A percentile compares a stretch with the other conserved stretches of the same genome.
Evolutionary conservation across 108 stramenopile genomes (phyloP).

Genomic region (Nitzschia putrida): DNA sequence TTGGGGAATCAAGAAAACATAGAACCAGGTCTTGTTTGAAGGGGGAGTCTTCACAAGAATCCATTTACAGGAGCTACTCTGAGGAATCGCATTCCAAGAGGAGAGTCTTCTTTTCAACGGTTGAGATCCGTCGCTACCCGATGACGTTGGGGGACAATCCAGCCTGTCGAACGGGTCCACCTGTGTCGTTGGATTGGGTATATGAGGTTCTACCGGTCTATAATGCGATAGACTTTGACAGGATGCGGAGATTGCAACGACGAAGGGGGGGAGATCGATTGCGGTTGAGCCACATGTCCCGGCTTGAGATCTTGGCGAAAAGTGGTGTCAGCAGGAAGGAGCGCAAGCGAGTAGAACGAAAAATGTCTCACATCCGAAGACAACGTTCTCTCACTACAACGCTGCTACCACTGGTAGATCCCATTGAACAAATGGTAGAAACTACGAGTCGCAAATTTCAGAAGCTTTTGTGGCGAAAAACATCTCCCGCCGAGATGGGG

Average conservation of each 20-base stretch:
- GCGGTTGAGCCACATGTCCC: neutral
- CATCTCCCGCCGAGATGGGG: too few relatives aligned
- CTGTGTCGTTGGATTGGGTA: constrained; percentile 48
- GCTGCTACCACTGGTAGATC: neutral
- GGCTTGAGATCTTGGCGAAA: neutral
- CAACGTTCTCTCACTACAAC: neutral
- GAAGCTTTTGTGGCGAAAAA: neutral
- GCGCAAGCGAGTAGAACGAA: neutral
- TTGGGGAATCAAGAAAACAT: too few relatives aligned
- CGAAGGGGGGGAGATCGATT: neutral
- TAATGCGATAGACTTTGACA: constrained; percentile 37
- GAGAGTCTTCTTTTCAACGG: constrained; percentile 25
- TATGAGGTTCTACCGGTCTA: constrained; percentile 20
- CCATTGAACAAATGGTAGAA: constrained; percentile 4
- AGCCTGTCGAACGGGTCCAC: constrained; percentile 32
- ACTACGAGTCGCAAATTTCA: neutral
- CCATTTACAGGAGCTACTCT: too few relatives aligned
- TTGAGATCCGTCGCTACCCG: constrained; percentile 43
- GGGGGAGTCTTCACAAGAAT: too few relatives aligned
- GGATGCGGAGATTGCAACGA: constrained; percentile 2
- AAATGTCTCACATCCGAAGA: constrained; percentile 3
- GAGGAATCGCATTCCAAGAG: neutral
- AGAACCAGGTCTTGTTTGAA: too few relatives aligned
- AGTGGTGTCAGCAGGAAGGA: constrained; percentile 1
- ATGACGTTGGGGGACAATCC: constrained; percentile 58